Base-by-base conservation (phyloP, 805 yeast species). In the Saccharomycopsis sp. region DNA sequence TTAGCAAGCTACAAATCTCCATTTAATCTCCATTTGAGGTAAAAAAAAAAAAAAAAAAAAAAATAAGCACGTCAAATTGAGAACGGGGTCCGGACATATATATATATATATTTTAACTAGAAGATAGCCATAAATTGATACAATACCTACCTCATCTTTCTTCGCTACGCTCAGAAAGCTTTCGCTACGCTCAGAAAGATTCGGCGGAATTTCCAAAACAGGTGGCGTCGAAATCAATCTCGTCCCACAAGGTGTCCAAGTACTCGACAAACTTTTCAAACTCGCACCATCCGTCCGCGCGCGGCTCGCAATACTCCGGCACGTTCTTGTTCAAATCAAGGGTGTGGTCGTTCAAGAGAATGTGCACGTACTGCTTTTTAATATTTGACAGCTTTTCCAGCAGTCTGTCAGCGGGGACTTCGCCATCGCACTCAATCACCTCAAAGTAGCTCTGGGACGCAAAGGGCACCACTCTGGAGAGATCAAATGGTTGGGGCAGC, bases 261-360 rank as follows among this genome's bases (percentile, higher is more conserved):
- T 49, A 49, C 18, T 42, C 48, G 18, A 42, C 34, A 33, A 49
- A 49, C n/a, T 42, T 45, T 20, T 37, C 41, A 12, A 42, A 34
- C 38, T 39, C 43, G 34, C 52, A 49, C 50, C 50, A 49, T n/a
- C 52, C 52, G 30, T 49, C 52, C 20, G 41, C 43, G 37, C 52
- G 34, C 10, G 41, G 38, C 17, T 49, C 52, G 25, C 52, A 49
- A 32, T 29, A 48, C 16, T 40, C 46, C 16, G 50, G 50, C 31
- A 49, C 32, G 29, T 49, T 49, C 27, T 33, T 32, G 23, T 42
- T 42, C 21, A 49, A 43, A 7, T 44, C 32, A 4, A 49, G 22
- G 9, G 52, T 47, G 34, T 45, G 47, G 34, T 47, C 52, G 27
- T 49, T 49, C 22, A 49, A 44, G 22, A 47, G 38, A 20, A 42